Evolutionary conservation across 441 rosid genomes (phyloP).

Genomic region (Erodium texanum): DNA sequence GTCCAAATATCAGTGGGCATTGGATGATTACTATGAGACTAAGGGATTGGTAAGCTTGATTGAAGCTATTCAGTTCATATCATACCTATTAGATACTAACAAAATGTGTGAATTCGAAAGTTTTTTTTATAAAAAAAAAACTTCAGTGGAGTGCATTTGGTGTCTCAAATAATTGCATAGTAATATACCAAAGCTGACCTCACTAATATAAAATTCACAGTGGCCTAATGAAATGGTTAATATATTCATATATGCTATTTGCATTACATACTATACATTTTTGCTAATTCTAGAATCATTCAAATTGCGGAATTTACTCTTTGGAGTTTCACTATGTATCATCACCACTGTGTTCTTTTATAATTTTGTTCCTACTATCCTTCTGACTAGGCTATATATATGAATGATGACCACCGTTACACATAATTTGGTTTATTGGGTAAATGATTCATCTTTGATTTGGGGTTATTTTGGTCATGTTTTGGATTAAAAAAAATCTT

Average conservation of each 20-base stretch:
- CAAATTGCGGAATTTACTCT: not conserved
- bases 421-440: not conserved
- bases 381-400: not conserved
- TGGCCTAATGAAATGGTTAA: not conserved
- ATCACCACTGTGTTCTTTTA: not conserved
- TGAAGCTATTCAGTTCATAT: not conserved
- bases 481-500: not conserved
- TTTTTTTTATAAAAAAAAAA: not conserved
- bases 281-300: not conserved
- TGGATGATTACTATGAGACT: conserved; percentile 63
- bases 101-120: not conserved
- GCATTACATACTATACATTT: not conserved
- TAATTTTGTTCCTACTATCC: not conserved
- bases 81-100: not conserved
- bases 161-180: too few species aligned
- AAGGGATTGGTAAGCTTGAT: conserved; percentile 53
- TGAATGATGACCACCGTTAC: not conserved
- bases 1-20: conserved; percentile 84
- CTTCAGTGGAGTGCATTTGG: too few species aligned
- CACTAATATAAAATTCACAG: not conserved
- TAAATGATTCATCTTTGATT: not conserved
- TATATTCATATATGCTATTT: not conserved
- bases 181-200: too few species aligned
- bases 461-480: not conserved
- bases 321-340: not conserved